Percentiles rank a stretch among this genome's conserved stretches.
phyloP scores from a whole-genome alignment of 2,329 filamentous ascomycete genomes.

The Colletotrichum viniferum region DNA sequence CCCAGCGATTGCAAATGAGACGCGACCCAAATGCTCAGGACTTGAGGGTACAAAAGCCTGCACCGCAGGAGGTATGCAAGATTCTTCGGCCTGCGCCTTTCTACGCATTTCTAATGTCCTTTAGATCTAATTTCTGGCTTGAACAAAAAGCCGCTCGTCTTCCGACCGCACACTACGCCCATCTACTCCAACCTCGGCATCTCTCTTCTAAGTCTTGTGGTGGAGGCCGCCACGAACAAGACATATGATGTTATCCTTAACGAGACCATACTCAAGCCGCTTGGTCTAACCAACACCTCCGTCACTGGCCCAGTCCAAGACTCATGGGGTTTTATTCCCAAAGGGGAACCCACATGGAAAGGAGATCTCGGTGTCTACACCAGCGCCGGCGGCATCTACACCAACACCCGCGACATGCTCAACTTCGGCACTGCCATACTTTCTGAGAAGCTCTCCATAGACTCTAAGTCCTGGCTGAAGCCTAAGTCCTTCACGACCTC shows the following conservation, averaged over 20 bases:
- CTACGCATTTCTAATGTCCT: background rate
- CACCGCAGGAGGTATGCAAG: background rate
- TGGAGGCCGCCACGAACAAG: constrained; percentile 25
- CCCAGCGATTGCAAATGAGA: constrained; percentile 1
- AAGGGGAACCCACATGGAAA: constrained; percentile 39
- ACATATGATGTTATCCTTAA: constrained; percentile 32
- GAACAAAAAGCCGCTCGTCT: constrained; percentile 19
- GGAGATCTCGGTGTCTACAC: constrained; percentile 36
- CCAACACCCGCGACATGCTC: constrained; percentile 45
- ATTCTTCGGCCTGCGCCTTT: background rate
- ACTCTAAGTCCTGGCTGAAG: constrained; percentile 52
- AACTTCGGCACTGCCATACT: constrained; percentile 46
- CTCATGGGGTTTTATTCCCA: constrained; percentile 37
- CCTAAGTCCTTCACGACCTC: constrained; percentile 43
- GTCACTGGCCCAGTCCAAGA: constrained; percentile 34
- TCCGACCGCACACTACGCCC: constrained; percentile 20
- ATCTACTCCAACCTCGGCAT: constrained; percentile 28
- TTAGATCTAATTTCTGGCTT: constrained; percentile 23
- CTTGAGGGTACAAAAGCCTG: constrained; percentile 8
- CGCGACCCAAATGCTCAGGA: constrained; percentile 20
- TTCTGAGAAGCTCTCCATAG: constrained; percentile 39
- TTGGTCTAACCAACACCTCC: constrained; percentile 45
- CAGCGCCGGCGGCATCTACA: constrained; percentile 49
- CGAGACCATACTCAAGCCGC: constrained; percentile 43
- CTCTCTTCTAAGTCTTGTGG: constrained; percentile 24